phyloP scores from a whole-genome alignment of 345 rosid species.

The Euclidium syriacum region DNA sequence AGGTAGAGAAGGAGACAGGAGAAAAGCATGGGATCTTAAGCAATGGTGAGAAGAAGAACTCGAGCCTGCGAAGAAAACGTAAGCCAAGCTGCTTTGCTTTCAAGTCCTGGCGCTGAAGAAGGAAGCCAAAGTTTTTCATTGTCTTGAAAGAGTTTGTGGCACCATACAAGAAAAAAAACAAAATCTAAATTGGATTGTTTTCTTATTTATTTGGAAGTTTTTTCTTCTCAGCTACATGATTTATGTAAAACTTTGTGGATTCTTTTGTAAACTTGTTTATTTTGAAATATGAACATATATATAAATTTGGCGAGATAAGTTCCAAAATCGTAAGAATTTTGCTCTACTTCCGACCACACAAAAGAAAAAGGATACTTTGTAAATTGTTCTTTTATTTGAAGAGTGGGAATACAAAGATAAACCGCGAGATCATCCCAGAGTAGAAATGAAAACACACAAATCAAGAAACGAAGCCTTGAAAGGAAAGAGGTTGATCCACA shows the following conservation, averaged over 20 bases:
- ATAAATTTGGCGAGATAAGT: background rate
- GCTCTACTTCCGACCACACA: background rate
- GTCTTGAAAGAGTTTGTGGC: background rate
- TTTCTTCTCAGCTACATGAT: background rate
- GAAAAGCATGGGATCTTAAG: background rate
- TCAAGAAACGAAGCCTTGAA: no score
- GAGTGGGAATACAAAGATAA: no score
- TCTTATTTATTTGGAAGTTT: background rate
- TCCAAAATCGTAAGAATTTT: background rate
- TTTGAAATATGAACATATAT: background rate
- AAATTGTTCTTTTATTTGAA: no score
- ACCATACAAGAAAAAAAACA: background rate
- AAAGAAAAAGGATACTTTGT: background rate
- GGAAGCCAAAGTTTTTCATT: background rate
- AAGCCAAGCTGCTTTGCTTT: constrained; percentile 24
- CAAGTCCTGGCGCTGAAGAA: constrained; percentile 22
- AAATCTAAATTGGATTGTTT: background rate
- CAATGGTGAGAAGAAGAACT: background rate
- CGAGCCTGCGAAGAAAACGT: constrained; percentile 13
- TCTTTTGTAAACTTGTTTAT: background rate
- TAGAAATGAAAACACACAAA: no score
- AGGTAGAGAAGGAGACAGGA: background rate
- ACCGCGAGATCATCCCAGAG: no score
- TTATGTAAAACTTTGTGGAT: constrained; percentile 2
- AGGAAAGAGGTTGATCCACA: no score